Evolutionary conservation across 164 flowering plant species (phyloP), one percentile per base, ranked within the genome.

Genomic region (Vitis cinerea): DNA sequence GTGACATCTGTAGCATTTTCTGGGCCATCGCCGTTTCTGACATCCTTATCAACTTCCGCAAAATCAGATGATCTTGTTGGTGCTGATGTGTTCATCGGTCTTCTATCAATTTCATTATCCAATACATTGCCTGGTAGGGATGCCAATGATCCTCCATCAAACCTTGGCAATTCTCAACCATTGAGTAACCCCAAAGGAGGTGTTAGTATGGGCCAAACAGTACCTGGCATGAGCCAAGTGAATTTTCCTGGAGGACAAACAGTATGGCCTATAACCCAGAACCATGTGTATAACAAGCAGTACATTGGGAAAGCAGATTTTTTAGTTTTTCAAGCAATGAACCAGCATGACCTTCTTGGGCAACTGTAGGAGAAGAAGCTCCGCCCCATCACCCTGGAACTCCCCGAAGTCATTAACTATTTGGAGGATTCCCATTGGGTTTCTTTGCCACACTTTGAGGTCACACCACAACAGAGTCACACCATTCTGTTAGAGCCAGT

Each of bases 91-190:
- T 87, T 66, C 62, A 61, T 65, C 70, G 84, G 88, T 81, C 91
- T 93, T 69, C 66, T 93, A 72, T 78, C 80, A 84, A 78, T 83
- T 70, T 88, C 98, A 17, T 82, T 93, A 59, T 90, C 97, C 50
- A 96, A 89, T 86, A 88, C 95, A 61, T 80, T 96, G 70, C 95
- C 91, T 85, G 99, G 99, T 31, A 89, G 93, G 94, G 99, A 49
- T 88, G 37, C 69, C 91, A 73, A 87, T 83, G 73, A 90, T 79
- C 80, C 27, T 23, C 27, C 27, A 23, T 60, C 91, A 74, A 89
- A 85, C 74, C 75, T 81, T 64, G 84, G 86, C 13, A 76, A 85
- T 53, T 84, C 96, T 47, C 97, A 87, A 71, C 84, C 93, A 53
- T 70, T 85, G 84, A 75, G 78, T 67, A 88, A 79, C 74, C 68